These are phyloP conservation scores for Stentor coeruleus DNA, from an alignment of 73 alveolate genomes.

Conservation along the genomic window DNA sequence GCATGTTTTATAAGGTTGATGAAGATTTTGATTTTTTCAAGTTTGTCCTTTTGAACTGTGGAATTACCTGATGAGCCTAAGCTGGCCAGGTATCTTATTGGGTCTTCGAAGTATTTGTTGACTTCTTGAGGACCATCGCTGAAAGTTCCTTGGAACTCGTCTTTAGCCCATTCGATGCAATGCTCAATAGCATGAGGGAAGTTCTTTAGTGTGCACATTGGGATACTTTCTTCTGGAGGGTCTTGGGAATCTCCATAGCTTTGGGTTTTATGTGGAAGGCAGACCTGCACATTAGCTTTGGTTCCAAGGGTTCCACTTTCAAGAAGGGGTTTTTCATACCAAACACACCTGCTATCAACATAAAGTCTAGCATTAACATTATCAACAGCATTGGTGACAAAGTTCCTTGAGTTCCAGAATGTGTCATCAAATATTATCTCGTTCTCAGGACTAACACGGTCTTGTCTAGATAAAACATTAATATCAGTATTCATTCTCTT, in stretches of 20 bases:
- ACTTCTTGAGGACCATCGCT: constrained; percentile 82
- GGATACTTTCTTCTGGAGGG: constrained; percentile 98
- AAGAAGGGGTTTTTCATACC: constrained; percentile 93
- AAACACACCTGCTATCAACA: constrained; percentile 95
- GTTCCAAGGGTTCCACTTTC: constrained; percentile 98
- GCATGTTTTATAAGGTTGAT: constrained; percentile 46
- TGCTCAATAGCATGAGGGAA: constrained; percentile 99
- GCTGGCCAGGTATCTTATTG: not conserved
- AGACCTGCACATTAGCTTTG: constrained; percentile 58
- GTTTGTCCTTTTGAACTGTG: constrained; percentile 46
- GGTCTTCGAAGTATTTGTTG: constrained; percentile 15
- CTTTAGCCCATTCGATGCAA: constrained; percentile 99
- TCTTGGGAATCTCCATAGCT: constrained; percentile 92
- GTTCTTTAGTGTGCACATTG: constrained; percentile 98
- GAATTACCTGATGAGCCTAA: not conserved
- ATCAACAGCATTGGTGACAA: constrained; percentile 97
- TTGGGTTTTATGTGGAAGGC: constrained; percentile 79
- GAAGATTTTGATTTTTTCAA: constrained; percentile 48
- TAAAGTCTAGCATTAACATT: constrained; percentile 96
- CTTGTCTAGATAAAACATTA: constrained; percentile 62
- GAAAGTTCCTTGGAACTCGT: constrained; percentile 88
- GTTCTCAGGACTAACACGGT: constrained; percentile 91
- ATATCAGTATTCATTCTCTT: constrained; percentile 75
- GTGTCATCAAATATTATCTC: constrained; percentile 93
- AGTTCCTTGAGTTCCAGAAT: constrained; percentile 94